Conservation (phyloP, 2,329 filamentous ascomycete genomes). For the Botryotinia calthae region DNA sequence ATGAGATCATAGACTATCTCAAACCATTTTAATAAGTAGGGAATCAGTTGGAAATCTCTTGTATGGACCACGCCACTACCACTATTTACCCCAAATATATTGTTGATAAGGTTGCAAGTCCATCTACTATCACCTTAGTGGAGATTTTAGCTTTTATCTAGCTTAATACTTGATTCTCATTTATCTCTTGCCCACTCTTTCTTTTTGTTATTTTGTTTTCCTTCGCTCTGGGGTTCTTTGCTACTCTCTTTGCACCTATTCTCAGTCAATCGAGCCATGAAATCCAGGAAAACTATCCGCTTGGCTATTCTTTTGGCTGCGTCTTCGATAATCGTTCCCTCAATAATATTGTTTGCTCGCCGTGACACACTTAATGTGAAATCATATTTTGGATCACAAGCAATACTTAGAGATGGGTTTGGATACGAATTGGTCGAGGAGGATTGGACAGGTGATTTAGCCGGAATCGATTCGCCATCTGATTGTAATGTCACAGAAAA, state of each 20-base stretch:
- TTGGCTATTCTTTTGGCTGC: background rate
- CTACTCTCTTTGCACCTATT: background rate
- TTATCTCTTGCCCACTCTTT: background rate
- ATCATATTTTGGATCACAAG: slow-evolving; percentile 7
- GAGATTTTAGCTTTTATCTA: background rate
- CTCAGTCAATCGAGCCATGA: slow-evolving; percentile 4
- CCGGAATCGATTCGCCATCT: background rate
- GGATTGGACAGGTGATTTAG: background rate
- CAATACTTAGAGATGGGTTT: background rate
- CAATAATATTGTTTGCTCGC: slow-evolving; percentile 1
- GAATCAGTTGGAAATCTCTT: background rate
- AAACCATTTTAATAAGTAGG: background rate
- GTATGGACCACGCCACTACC: background rate
- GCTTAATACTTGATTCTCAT: background rate
- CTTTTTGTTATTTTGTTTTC: background rate
- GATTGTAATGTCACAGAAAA: slow-evolving; percentile 4
- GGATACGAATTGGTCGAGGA: background rate
- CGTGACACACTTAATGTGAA: background rate
- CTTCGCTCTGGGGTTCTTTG: background rate
- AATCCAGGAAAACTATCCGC: background rate
- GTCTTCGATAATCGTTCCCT: slow-evolving; percentile 6
- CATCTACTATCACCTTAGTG: background rate
- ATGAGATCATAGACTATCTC: background rate
- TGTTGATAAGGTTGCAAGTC: background rate
- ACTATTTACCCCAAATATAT: background rate